These are phyloP conservation scores for Coniochaeta hoffmannii DNA, from an alignment of 2,329 filamentous ascomycete genomes.

Conservation along the genomic window DNA sequence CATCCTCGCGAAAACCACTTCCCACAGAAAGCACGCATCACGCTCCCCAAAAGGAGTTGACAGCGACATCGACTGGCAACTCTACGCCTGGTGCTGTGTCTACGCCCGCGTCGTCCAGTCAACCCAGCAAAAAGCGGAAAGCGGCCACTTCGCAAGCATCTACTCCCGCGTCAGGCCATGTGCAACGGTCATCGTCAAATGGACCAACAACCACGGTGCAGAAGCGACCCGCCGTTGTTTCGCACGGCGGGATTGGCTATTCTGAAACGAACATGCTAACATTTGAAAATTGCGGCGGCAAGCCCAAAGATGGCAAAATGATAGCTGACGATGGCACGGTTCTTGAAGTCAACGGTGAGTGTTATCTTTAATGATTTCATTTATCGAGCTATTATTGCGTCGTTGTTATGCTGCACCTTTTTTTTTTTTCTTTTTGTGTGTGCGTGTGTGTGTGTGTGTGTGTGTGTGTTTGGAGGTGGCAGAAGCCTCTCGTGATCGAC, in stretches of 20 bases:
- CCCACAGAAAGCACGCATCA: conserved; percentile 25
- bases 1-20: conserved; percentile 19
- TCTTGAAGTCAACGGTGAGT: conserved; percentile 77
- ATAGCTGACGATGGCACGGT: conserved; percentile 86
- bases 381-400: no score
- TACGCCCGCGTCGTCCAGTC: conserved; percentile 41
- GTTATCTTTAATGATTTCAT: background rate
- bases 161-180: conserved; percentile 18
- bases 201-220: conserved; percentile 13
- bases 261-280: conserved; percentile 81
- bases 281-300: conserved; percentile 66
- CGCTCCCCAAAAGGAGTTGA: conserved; percentile 28
- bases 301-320: conserved; percentile 68
- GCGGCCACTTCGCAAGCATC: conserved; percentile 42
- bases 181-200: conserved; percentile 10
- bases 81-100: conserved; percentile 15
- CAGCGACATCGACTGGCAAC: conserved; percentile 10
- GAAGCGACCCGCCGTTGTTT: conserved; percentile 20
- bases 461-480: conserved; percentile 2
- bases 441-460: conserved; percentile 1
- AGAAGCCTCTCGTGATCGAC: background rate
- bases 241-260: conserved; percentile 20
- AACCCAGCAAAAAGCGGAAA: conserved; percentile 69
- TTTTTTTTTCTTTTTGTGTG: background rate
- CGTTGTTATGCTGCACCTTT: no score